Base-by-base conservation (phyloP, 1,284 basidiomycete species). In the Leccinum subrobustum region DNA sequence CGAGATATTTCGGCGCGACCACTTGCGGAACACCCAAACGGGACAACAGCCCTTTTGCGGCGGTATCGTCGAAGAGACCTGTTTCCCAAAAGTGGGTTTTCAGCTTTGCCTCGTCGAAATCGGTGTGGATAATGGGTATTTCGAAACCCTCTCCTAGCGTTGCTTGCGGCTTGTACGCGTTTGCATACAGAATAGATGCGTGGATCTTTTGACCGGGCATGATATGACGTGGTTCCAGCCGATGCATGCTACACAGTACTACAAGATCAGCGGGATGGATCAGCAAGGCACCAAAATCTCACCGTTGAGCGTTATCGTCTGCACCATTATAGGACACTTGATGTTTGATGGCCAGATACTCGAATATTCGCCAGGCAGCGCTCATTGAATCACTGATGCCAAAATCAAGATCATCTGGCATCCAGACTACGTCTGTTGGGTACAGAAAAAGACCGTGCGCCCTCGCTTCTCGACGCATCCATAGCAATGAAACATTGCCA, bases 171-270 rank as follows among this genome's bases (percentile, higher is more conserved):
- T 56, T 59, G 44, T 72, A 75, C 4, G 58, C 53, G 4, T 67
- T 72, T 5, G 64, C 66, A 57, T 63, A 74, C 20, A 75, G 35
- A 48, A 72, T 54, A 0, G 70, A 75, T 11, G 68, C 73, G 18
- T 72, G 70, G 1, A 73, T 42, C 37, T 70, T 72, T 56, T 75
- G 70, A n/a, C 72, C 70, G 0, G 70, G 71, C 54, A 71, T 68
- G 39, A 71, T 73, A 29, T 67, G 65, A 27, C 70, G 70, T 23
- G 69, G 62, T 50, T 61, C 52, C n/a, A 20, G 7, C n/a, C 44
- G 52, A 51, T 72, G 73, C 31, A 3, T 37, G 20, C 72, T 75
- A 39, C 12, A 20, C n/a, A 31, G 3, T 1, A 9, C 18, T 2
- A 8, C 20, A 27, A 56, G 2, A 47, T 68, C 29, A 59, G 48